Conservation (phyloP, 148 eudicot species). For the Dianthus caryophyllus region DNA sequence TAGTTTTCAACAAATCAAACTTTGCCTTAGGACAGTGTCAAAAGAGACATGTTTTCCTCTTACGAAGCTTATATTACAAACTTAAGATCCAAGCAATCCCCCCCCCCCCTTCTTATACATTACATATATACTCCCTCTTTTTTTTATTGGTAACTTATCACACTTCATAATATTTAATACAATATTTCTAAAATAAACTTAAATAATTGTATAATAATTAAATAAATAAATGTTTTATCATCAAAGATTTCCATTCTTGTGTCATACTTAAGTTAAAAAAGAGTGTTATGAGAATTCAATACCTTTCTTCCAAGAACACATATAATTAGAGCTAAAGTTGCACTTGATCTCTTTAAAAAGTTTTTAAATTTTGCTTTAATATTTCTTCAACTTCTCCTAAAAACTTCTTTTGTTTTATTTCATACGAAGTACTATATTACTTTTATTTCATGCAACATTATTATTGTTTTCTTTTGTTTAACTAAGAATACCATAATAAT, state of each 20-base stretch:
- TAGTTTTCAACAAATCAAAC: constrained; percentile 20
- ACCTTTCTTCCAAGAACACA: constrained; percentile 33
- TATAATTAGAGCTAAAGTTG: constrained; percentile 21
- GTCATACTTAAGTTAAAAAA: constrained; percentile 27
- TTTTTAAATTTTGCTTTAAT: constrained; percentile 15
- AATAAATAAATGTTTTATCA: too few species aligned
- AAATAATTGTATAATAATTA: too few species aligned
- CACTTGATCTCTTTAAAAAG: constrained; percentile 17
- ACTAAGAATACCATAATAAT: constrained; percentile 4
- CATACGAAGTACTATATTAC: too few species aligned
- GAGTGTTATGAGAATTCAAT: constrained; percentile 27
- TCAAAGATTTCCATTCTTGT: constrained; percentile 27
- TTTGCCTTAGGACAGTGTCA: constrained; percentile 27
- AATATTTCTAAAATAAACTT: too few species aligned
- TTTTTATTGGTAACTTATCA: constrained; percentile 22
- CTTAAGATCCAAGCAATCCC: constrained; percentile 52
- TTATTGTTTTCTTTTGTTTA: too few species aligned
- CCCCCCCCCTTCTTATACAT: constrained; percentile 7
- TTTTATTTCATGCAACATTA: too few species aligned
- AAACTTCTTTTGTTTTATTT: neutral
- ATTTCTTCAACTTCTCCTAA: constrained; percentile 19
- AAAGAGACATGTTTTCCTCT: constrained; percentile 21
- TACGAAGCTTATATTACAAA: constrained; percentile 25
- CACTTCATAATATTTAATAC: constrained; percentile 17
- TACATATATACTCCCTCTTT: constrained; percentile 28